Evolutionary conservation across 1,139 yeast species (phyloP), one percentile per base, ranked within the genome.

Genomic region (Spencermartinsiella ligniputridi): DNA sequence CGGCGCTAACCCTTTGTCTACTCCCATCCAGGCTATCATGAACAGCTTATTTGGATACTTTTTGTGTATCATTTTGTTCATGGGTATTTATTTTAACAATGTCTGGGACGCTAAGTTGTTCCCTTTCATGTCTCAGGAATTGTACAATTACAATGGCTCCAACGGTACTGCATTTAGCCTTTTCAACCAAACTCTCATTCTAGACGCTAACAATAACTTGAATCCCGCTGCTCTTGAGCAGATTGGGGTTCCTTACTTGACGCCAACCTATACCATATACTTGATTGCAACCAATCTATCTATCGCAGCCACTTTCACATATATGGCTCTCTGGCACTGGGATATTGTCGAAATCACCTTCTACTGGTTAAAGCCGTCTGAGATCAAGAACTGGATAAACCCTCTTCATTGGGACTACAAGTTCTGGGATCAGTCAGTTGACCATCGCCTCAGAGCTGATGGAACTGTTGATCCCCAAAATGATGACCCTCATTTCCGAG

Each of bases 401-500:
- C 17, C 35, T 20, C 18, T 38, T 24, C 13, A 20, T n/a, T 45
- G 39, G 33, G 32, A 47, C 37, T 47, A 37, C 36, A 47, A 39
- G 43, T 51, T 51, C 40, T 51, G 54, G 54, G 35, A 40, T 20
- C 39, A 29, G 13, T 42, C 34, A 13, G 24, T 24, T 13, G 64
- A 61, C 45, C 52, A 53, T 38, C 56, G 65, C 48, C 46, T 61
- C 29, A 51, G 57, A 44, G 37, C 36, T 9, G 60, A 60, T 41
- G 64, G 64, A 22, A 49, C 57, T 18, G 42, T 60, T 13, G 57
- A 62, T 25, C 56, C 71, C 44, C 69, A 74, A 16, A 72, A 74
- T 48, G 51, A 72, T 30, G 84, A 79, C 52, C 78, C 83, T 1
- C 81, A 78, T 50, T 70, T 76, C 42, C 68, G 68, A 44, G 75